Percentiles rank a stretch among this genome's conserved stretches.
These are phyloP conservation scores for Mucor plumbeus DNA, from an alignment of 371 early-diverging fungal species.

Conservation along the genomic window DNA sequence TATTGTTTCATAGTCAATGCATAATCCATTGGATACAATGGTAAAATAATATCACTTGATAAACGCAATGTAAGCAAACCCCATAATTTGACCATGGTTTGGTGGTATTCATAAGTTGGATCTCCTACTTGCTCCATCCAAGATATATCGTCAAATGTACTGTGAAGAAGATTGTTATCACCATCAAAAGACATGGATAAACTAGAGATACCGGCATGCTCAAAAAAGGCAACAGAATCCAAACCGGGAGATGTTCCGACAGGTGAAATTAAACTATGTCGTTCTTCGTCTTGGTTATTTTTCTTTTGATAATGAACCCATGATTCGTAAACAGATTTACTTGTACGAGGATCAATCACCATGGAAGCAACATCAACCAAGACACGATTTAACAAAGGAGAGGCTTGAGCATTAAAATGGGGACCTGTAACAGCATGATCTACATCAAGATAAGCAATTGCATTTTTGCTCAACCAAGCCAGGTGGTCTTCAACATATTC, in stretches of 20 bases:
- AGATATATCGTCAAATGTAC: slow-evolving; percentile 50
- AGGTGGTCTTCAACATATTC: slow-evolving; percentile 75
- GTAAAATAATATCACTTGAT: slow-evolving; percentile 38
- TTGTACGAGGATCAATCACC: slow-evolving; percentile 55
- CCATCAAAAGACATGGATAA: slow-evolving; percentile 51
- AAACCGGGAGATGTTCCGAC: slow-evolving; percentile 38
- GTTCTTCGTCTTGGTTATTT: slow-evolving; percentile 11
- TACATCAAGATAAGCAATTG: slow-evolving; percentile 66
- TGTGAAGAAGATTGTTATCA: slow-evolving; percentile 61
- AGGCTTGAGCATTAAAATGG: slow-evolving; percentile 54
- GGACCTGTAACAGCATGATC: slow-evolving; percentile 57
- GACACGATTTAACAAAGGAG: slow-evolving; percentile 56
- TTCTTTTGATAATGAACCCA: slow-evolving; percentile 40
- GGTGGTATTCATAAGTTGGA: slow-evolving; percentile 63
- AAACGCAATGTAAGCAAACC: slow-evolving; percentile 42
- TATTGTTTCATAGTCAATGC: slow-evolving; percentile 24
- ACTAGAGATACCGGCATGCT: slow-evolving; percentile 65
- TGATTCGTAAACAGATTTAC: slow-evolving; percentile 55
- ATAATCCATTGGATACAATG: slow-evolving; percentile 47
- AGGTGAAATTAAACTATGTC: slow-evolving; percentile 38
- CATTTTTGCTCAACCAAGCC: slow-evolving; percentile 57
- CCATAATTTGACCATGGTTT: slow-evolving; percentile 51
- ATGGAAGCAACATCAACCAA: slow-evolving; percentile 56
- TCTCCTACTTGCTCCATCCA: slow-evolving; percentile 68
- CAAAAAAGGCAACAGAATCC: slow-evolving; percentile 62